phyloP scores from a whole-genome alignment of 257 asterid genomes.

The Ilex aquifolium region DNA sequence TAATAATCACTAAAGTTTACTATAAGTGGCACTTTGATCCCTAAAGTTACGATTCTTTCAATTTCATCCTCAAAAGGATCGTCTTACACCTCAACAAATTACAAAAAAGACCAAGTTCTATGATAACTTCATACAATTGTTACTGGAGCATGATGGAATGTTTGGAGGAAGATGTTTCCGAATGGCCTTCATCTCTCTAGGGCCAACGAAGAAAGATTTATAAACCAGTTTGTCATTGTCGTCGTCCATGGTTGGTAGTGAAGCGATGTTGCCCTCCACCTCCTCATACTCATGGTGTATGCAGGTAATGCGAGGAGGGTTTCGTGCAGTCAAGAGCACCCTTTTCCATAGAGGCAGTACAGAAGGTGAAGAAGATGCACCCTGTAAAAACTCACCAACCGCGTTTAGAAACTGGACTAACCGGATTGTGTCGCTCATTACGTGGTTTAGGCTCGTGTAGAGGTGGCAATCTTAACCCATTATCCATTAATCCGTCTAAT shows the following conservation, averaged over 20 bases:
- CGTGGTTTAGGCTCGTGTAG: slow-evolving; percentile 8
- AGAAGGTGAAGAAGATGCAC: slow-evolving; percentile 1
- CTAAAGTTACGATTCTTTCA: no score
- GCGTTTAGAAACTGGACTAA: slow-evolving; percentile 3
- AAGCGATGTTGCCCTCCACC: neutral
- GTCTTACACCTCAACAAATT: no score
- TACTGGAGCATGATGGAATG: no score
- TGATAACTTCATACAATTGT: no score
- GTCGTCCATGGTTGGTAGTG: neutral
- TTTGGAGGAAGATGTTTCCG: neutral
- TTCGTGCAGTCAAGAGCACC: slow-evolving; percentile 4
- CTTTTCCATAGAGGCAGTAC: neutral
- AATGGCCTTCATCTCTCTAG: neutral
- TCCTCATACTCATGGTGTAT: neutral
- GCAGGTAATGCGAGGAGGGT: neutral
- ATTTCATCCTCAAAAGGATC: no score
- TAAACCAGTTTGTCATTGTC: neutral
- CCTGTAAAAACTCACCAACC: slow-evolving; percentile 1
- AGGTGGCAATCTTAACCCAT: no score
- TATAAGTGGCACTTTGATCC: no score
- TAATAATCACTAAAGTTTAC: no score
- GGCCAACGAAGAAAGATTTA: slow-evolving; percentile 6
- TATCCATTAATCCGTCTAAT: no score
- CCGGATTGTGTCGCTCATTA: slow-evolving; percentile 1
- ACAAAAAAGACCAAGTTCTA: no score